These are phyloP conservation scores for Ophiosphaerella narmari DNA, from an alignment of 2,329 filamentous ascomycete genomes.

Conservation along the genomic window DNA sequence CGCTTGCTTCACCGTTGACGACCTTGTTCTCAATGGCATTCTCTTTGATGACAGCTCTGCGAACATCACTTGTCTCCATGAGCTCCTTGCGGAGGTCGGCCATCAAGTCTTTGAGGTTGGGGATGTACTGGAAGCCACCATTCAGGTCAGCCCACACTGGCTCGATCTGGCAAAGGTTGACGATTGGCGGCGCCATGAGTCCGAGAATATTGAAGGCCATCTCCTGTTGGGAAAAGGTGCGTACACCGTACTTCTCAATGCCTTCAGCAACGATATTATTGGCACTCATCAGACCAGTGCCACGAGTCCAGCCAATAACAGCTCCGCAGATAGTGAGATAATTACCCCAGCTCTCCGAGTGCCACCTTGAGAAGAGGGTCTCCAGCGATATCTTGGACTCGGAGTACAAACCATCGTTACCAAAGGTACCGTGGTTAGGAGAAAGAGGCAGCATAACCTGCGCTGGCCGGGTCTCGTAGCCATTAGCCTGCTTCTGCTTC, in stretches of 20 bases:
- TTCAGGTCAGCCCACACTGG: slow-evolving; percentile 97
- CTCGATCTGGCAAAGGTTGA: slow-evolving; percentile 93
- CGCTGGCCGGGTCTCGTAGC: slow-evolving; percentile 92
- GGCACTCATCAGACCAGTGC: slow-evolving; percentile 94
- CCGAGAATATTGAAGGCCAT: slow-evolving; percentile 99
- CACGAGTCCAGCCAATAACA: slow-evolving; percentile 98
- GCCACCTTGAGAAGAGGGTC: slow-evolving; percentile 98
- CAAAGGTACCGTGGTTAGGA: slow-evolving; percentile 97
- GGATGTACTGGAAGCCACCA: slow-evolving; percentile 95
- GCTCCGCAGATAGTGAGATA: slow-evolving; percentile 98
- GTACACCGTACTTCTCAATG: slow-evolving; percentile 93
- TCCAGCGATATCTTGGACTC: slow-evolving; percentile 97
- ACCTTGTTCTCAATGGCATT: slow-evolving; percentile 96
- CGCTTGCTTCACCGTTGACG: slow-evolving; percentile 90
- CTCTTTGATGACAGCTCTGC: slow-evolving; percentile 92
- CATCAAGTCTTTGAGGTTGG: slow-evolving; percentile 93
- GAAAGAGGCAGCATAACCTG: slow-evolving; percentile 96
- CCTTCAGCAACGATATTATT: slow-evolving; percentile 98
- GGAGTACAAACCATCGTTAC: slow-evolving; percentile 95
- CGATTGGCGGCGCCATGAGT: slow-evolving; percentile 90
- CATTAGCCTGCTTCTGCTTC: slow-evolving; percentile 81
- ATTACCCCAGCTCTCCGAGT: slow-evolving; percentile 95
- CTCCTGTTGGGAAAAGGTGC: slow-evolving; percentile 98
- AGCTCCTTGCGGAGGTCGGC: slow-evolving; percentile 91
- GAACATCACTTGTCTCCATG: slow-evolving; percentile 91